Conservation (phyloP, 2,329 filamentous ascomycete species). For the Parastagonospora avenae region DNA sequence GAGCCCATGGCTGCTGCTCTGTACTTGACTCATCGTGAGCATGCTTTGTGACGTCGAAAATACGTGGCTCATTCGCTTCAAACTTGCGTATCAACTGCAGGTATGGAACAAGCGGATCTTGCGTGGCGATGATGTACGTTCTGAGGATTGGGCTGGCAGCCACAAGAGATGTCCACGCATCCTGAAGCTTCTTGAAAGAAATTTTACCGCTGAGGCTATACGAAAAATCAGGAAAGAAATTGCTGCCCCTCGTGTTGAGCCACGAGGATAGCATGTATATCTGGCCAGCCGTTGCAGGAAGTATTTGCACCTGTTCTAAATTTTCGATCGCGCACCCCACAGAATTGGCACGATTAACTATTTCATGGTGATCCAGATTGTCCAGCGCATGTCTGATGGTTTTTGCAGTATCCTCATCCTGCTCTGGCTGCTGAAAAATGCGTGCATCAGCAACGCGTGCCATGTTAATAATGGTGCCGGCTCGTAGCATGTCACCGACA, state of each 20-base stretch:
- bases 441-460: constrained; percentile 46
- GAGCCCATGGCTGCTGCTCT: constrained; percentile 42
- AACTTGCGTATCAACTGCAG: constrained; percentile 64
- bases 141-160: constrained; percentile 67
- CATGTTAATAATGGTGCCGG: constrained; percentile 70
- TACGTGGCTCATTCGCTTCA: constrained; percentile 39
- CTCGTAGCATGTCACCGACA: constrained; percentile 73
- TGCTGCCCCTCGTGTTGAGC: constrained; percentile 67
- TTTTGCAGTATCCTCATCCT: background rate
- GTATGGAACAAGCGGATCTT: constrained; percentile 56
- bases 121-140: constrained; percentile 66
- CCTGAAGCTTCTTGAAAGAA: constrained; percentile 51
- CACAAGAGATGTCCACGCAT: constrained; percentile 67
- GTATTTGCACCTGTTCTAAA: constrained; percentile 58
- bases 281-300: constrained; percentile 79
- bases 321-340: constrained; percentile 45
- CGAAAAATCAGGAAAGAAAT: constrained; percentile 77
- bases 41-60: constrained; percentile 33
- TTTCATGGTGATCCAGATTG: constrained; percentile 44
- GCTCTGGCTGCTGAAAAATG: background rate
- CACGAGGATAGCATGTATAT: constrained; percentile 79
- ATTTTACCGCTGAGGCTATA: constrained; percentile 59
- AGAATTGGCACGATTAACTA: constrained; percentile 46
- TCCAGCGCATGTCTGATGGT: constrained; percentile 32
- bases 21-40: constrained; percentile 10